Evolutionary conservation across 2,329 filamentous ascomycete genomes (phyloP).

Genomic region (Ustilaginoidea virens): DNA sequence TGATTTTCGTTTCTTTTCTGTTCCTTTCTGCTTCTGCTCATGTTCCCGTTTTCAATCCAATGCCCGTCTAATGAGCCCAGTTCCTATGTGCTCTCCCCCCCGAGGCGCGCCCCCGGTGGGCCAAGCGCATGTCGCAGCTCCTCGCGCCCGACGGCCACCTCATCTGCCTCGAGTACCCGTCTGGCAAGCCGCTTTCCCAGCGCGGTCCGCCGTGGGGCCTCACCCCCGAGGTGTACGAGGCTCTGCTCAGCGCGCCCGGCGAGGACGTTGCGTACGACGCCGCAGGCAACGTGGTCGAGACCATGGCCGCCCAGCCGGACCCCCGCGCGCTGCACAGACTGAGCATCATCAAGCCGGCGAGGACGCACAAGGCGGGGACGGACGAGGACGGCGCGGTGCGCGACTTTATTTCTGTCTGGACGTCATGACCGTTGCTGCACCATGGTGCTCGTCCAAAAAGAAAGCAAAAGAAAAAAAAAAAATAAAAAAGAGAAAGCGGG

Average conservation of each 20-base stretch:
- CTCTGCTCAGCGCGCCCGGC: conserved; percentile 56
- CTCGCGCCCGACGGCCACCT: conserved; percentile 34
- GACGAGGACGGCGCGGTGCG: conserved; percentile 27
- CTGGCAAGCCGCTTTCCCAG: conserved; percentile 47
- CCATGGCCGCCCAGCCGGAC: conserved; percentile 19
- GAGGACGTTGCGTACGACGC: conserved; percentile 44
- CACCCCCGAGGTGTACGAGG: conserved; percentile 53
- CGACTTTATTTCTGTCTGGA: conserved; percentile 42
- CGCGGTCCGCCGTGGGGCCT: conserved; percentile 62
- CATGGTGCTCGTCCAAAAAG: conserved; percentile 4
- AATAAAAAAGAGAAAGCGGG: background rate
- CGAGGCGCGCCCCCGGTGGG: conserved; percentile 35
- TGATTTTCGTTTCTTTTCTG: too few relatives aligned
- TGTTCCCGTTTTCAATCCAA: too few relatives aligned
- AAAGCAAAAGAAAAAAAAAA: background rate
- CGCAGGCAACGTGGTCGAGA: conserved; percentile 26
- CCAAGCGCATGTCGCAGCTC: conserved; percentile 33
- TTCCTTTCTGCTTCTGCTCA: too few relatives aligned
- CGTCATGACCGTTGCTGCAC: conserved; percentile 11
- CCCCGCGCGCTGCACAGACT: conserved; percentile 25
- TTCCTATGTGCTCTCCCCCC: conserved; percentile 49
- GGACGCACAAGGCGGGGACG: conserved; percentile 32
- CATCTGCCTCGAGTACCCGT: conserved; percentile 63
- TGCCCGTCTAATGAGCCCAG: too few relatives aligned
- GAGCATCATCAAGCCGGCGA: conserved; percentile 31